Evolutionary conservation across 2,329 filamentous ascomycete species (phyloP), one percentile per base, ranked within the genome.

Genomic region (Alternaria brassicae): DNA sequence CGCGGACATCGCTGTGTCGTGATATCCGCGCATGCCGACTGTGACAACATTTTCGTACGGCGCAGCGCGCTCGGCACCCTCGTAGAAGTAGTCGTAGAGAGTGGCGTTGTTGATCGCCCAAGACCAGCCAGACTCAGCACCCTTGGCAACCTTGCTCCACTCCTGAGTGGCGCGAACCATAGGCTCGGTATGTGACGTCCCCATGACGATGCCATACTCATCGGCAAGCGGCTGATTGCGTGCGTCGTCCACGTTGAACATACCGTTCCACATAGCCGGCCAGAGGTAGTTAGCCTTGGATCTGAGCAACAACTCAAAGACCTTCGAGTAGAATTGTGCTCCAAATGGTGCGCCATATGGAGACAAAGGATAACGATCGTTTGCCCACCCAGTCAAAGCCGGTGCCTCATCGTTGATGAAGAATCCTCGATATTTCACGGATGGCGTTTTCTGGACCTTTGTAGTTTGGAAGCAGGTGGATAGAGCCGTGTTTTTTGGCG

Each of bases 251-350:
- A 91, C 84, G 70, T 88, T 86, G 69, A 92, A 90, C 83, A 91
- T 91, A 63, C 83, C 85, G 6, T 83, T 85, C 90, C 89, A 92
- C 72, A 86, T 81, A 1, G 89, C 85, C 0, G 90, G 90, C 90
- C 90, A 92, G 49, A 92, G 80, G 69, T 91, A 92, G 74, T 92
- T 92, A 15, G 89, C 89, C 36, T 86, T 84, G 27, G 90, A 81
- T 6, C 90, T 84, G 6, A 92, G 84, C 1, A 92, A 78, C 1
- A 92, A 80, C 77, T 92, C 90, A 62, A 91, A 91, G 19, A 92
- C 85, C 19, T 85, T 84, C 4, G 83, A 79, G 75, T 92, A 91
- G 73, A 92, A 91, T 4, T 85, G 82, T n/a, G 84, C 80, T 56
- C 85, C 86, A 42, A 75, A 78, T 0, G 79, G 76, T 45, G 76